A percentile compares a stretch with the other conserved stretches of the same genome.
Conservation (phyloP, 2,329 filamentous ascomycete genomes). For the Colletotrichum cereale region DNA sequence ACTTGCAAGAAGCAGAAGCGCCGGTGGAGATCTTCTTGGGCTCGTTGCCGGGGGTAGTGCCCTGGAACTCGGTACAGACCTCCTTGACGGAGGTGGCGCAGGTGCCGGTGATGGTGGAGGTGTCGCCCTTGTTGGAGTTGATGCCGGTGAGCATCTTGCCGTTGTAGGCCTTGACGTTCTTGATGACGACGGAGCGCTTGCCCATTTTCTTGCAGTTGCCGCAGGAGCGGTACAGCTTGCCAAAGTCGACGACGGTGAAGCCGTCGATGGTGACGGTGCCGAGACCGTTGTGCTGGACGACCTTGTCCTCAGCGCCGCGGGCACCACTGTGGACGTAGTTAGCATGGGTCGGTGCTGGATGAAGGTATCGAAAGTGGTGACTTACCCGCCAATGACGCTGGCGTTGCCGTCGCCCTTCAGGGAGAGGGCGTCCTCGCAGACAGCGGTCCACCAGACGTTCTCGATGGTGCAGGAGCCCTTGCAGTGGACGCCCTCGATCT, state of each 20-base stretch:
- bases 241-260: conserved; percentile 40
- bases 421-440: conserved; percentile 52
- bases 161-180: conserved; percentile 42
- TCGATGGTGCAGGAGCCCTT: conserved; percentile 56
- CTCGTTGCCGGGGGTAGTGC: conserved; percentile 40
- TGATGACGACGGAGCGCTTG: conserved; percentile 39
- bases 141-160: conserved; percentile 41
- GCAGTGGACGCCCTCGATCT: conserved; percentile 62
- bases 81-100: conserved; percentile 41
- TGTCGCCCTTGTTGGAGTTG: conserved; percentile 42
- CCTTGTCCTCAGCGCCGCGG: conserved; percentile 38
- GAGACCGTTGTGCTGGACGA: conserved; percentile 41
- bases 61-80: conserved; percentile 41
- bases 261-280: conserved; percentile 41
- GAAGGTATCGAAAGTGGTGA: not conserved
- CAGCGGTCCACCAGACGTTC: conserved; percentile 64
- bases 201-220: conserved; percentile 42
- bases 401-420: conserved; percentile 41
- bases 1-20: conserved; percentile 26
- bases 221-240: conserved; percentile 42
- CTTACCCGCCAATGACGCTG: conserved; percentile 34
- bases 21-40: conserved; percentile 37
- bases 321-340: conserved; percentile 28
- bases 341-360: not conserved
- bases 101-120: conserved; percentile 39